Evolutionary conservation across 2,329 filamentous ascomycete genomes (phyloP), one percentile per base, ranked within the genome.

Genomic region (Cladosporium halotolerans): DNA sequence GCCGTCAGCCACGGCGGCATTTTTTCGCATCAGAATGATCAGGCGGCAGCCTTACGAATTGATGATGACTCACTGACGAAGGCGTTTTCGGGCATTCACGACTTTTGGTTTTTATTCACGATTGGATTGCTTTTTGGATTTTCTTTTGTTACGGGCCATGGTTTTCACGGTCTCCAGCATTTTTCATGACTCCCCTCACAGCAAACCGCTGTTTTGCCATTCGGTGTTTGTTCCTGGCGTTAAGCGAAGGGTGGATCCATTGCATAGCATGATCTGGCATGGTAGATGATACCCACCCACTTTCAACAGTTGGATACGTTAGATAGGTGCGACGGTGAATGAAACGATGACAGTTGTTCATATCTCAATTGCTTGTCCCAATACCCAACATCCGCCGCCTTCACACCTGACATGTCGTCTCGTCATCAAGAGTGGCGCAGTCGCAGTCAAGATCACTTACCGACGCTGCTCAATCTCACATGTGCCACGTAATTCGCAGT

Each of bases 251-350:
- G 48, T 51, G 48, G 48, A 51, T 51, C 36, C 46, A 49, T 49
- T 49, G 48, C 48, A 51, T 51, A 34, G 48, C 48, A 51, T 51
- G 48, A 51, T 43, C 48, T 43, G 40, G 48, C 40, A 41, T 34
- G 40, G 41, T 39, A 51, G 48, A 51, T 51, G 48, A 51, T 51
- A 51, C 48, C 48, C 48, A 44, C 32, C 48, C 41, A 38, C 31
- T 44, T 34, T 51, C 48, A 51, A 51, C 48, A 44, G 40, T 51
- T 9, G 48, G 48, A 28, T 28, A 28, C 23, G 23, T 28, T 51
- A 51, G 48, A 51, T 51, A 51, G 48, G 43, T 42, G 40, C 10
- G 23, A 28, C 23, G 23, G 23, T 28, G 23, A 28, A 28, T 28
- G 23, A 13, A 38, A 38, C 34, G 34, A 38, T 38, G 34, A 38